Base-by-base conservation (phyloP, 2,329 filamentous ascomycete genomes). In the Phyllosticta paracitricarpa region DNA sequence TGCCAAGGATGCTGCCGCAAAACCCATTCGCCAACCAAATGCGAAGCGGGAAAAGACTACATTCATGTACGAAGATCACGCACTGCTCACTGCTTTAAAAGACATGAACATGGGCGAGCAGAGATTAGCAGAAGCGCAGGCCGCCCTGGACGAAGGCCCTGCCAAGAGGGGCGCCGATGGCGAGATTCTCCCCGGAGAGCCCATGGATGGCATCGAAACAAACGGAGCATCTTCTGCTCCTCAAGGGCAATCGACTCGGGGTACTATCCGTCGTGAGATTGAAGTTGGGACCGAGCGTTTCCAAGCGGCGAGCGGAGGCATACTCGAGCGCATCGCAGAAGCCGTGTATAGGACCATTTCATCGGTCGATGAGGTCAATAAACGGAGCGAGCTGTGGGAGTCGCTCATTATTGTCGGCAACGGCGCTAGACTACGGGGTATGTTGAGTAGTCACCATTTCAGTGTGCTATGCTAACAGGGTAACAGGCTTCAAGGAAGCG, bases 361-460 rank as follows among this genome's bases (percentile, higher is more conserved):
- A 67, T 84, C 86, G 40, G 89, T 96, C 25, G 86, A 90, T 54
- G 91, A 96, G 64, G 85, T 91, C 66, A 87, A 89, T 68, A 92
- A 91, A 79, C 86, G 94, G 54, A 87, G 89, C 40, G 82, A 89
- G 40, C 87, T 95, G 65, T 99, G 94, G 94, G 93, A 97, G 68
- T 89, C 88, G 63, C 76, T 99, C 58, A 87, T 96, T 66, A 88
- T 99, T 61, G 89, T 96, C 58, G 94, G 94, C 67, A 96, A 96
- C 69, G 94, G 94, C 62, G 86, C 83, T 63, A 83, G 79, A 68
- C 77, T 87, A 57, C 79, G 81, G 76, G 85, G 82, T 83, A 67
- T 62, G 72, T 61, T 7, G 59, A 35, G 3, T 4, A 25, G 6
- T 48, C 6, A n/a, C 33, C 14, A n/a, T 35, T 48, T 28, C 17